Base-by-base conservation (phyloP, 345 rosid genomes). In the Ricinus communis region DNA sequence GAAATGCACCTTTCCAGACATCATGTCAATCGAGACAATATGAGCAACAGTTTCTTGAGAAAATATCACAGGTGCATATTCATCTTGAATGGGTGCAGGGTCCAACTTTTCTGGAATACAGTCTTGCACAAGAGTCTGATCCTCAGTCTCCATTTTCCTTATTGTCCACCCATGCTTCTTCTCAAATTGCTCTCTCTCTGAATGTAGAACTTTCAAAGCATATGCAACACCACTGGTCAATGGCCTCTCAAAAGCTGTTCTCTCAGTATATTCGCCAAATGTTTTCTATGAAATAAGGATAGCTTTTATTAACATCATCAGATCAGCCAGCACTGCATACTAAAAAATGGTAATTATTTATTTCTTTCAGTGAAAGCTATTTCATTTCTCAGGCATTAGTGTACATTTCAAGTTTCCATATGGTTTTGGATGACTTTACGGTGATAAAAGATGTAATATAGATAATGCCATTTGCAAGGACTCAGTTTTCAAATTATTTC, bases 141-240 rank as follows among this genome's bases (percentile, higher is more conserved):
- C 97, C 65, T 89, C 96, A 18, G 85, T 76, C 78, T 87, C 97
- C 99, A 95, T 95, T 86, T 92, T 87, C 90, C 86, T 95, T 76
- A 95, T 92, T 25, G 79, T 76, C 95, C 96, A 90, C 53, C 85
- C 85, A 68, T 84, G 93, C 76, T 76, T 85, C 73, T 85, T 87
- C 82, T 95, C 99, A 79, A 95, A 90, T 19, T 85, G 85, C 77
- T 85, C 86, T 76, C 97, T 94, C 77, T 86, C 85, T 15, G 91
- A 86, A 79, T 94, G 97, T 73, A 75, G 76, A 73, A 94, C 97
- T 88, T 89, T 94, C 80, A 90, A 78, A 78, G 99, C 99, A 82
- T 94, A 94, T 45, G 99, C 96, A 73, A 94, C 99, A 53, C 99
- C 99, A 78, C 99, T 94, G 0, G 99, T 94, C 71, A 94, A 96